Evolutionary conservation across 1,284 basidiomycete genomes (phyloP).

Genomic region (Crepidotus sp.): DNA sequence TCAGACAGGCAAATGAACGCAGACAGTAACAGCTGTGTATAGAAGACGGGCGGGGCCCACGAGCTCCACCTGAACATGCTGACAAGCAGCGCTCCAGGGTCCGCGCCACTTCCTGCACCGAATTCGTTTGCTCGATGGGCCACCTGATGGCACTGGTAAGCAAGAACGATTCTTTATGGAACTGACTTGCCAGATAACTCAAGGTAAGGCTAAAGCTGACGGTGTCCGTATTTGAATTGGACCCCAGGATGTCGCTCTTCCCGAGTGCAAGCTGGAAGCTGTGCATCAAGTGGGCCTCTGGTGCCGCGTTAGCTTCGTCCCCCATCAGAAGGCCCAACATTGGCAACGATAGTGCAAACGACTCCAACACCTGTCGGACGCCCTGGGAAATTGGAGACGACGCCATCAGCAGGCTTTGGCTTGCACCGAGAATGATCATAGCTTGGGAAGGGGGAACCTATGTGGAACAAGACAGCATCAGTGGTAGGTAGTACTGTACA

Average conservation of each 20-base stretch:
- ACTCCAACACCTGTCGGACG: slow-evolving; percentile 49
- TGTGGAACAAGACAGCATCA: too few species aligned
- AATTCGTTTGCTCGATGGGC: slow-evolving; percentile 47
- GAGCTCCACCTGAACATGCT: slow-evolving; percentile 54
- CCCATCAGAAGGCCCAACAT: slow-evolving; percentile 51
- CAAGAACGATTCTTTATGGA: background rate
- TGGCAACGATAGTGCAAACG: slow-evolving; percentile 48
- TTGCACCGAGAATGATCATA: slow-evolving; percentile 30
- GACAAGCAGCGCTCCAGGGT: slow-evolving; percentile 48
- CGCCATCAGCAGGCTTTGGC: too few species aligned
- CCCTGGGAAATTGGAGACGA: slow-evolving; percentile 39
- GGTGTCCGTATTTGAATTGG: slow-evolving; percentile 54
- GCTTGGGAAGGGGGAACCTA: slow-evolving; percentile 11
- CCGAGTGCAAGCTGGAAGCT: slow-evolving; percentile 47
- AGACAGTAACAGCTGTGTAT: slow-evolving; percentile 56
- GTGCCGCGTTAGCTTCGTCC: slow-evolving; percentile 57
- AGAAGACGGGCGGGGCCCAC: slow-evolving; percentile 60
- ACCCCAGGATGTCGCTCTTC: slow-evolving; percentile 46
- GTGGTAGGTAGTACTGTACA: too few species aligned
- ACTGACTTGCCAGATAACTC: slow-evolving; percentile 11
- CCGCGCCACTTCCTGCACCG: slow-evolving; percentile 50
- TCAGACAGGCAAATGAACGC: slow-evolving; percentile 55
- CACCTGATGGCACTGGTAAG: slow-evolving; percentile 33
- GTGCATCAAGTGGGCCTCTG: slow-evolving; percentile 62
- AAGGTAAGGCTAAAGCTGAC: slow-evolving; percentile 45